Evolutionary conservation across 2,329 filamentous ascomycete species (phyloP), one percentile per base, ranked within the genome.

Genomic region (Beauveria pseudobassiana): DNA sequence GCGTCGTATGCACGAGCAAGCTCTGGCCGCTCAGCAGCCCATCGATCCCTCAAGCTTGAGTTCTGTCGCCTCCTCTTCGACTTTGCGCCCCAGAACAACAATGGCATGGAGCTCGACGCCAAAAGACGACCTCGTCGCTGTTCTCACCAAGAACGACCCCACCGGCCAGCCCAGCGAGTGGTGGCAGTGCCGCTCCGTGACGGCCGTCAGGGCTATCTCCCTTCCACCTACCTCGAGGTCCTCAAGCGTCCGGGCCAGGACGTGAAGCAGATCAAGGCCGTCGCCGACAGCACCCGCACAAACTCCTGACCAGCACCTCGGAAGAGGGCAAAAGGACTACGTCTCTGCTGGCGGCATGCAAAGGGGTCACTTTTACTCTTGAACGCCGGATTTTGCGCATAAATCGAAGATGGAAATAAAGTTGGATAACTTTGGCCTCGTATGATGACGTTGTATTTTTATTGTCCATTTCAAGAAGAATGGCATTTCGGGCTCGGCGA

Each of bases 51-150:
- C 87, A 96, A 96, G 76, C 86, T 99, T 66, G 93, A 98, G 73
- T 99, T 98, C 80, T 99, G 93, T 80, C 90, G 93, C 63, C 88
- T 96, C 2, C 77, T 96, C 20, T 98, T 95, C 77, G 95, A 99
- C 77, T 99, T 96, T 78, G 87, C 88, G 0, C 93, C 95, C 3
- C 89, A 93, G 70, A 78, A 84, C 3, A 84, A 83, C 74, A 70
- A 73, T n/a, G 76, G 82, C 60, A 86, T 98, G 67, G 96, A 99
- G 71, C 82, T 99, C 16, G 87, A 90, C 42, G 93, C 96, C 26
- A 93, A 90, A 78, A 97, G 93, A 93, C 63, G 95, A 99, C 69
- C 86, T 98, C 59, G 93, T 99, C 18, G 95, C 95, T 28, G 92
- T 99, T 1, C 82, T 99, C 60, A 89, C 88, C 78, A 97, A 97